Conservation (phyloP, 176 grass and related monocot species). For the Tillandsia leiboldiana region DNA sequence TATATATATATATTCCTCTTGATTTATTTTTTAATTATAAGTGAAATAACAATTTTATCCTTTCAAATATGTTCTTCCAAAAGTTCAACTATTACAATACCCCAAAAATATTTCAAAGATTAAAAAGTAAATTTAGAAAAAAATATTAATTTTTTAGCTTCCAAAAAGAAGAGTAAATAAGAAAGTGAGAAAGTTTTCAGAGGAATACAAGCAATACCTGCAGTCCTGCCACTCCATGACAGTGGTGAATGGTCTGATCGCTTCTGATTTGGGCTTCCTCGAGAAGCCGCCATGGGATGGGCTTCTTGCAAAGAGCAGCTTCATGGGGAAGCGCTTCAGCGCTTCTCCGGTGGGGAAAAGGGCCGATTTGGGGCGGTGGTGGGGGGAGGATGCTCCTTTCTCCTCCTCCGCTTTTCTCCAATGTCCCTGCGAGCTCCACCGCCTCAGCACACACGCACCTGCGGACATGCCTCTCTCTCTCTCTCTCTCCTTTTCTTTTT, state of each 20-base stretch:
- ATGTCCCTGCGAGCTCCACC: not conserved
- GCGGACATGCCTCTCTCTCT: not conserved
- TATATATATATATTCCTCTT: too few relatives aligned
- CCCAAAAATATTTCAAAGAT: too few relatives aligned
- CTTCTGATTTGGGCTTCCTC: not conserved
- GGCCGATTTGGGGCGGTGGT: not conserved
- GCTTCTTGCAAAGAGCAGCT: not conserved
- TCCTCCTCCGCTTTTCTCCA: not conserved
- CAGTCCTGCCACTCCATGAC: slow-evolving; percentile 53
- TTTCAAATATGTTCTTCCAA: too few relatives aligned
- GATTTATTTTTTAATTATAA: too few relatives aligned
- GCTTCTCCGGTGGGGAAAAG: not conserved
- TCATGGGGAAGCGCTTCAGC: not conserved
- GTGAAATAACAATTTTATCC: too few relatives aligned
- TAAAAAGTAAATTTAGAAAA: too few relatives aligned
- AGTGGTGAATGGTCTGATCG: slow-evolving; percentile 21
- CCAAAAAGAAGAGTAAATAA: too few relatives aligned
- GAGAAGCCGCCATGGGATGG: not conserved
- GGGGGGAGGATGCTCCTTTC: not conserved
- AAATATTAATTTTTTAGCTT: too few relatives aligned
- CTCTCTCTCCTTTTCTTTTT: not conserved
- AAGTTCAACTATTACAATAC: too few relatives aligned
- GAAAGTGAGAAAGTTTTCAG: too few relatives aligned
- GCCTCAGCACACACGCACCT: not conserved
- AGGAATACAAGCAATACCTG: slow-evolving; percentile 6